phyloP scores from a whole-genome alignment of 768 basidiomycete genomes.

The Suillus sp. region DNA sequence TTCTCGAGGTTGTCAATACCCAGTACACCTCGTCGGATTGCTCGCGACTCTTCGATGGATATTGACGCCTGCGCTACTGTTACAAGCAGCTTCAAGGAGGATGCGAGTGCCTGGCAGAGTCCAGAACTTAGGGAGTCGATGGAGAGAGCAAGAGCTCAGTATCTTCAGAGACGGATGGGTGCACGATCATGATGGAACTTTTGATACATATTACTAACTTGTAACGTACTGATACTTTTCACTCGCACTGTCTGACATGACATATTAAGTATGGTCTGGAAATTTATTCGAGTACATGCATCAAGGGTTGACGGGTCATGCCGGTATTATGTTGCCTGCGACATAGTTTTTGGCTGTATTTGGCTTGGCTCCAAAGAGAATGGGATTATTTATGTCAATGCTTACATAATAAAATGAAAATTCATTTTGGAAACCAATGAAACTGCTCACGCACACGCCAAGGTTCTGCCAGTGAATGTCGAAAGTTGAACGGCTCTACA shows the following conservation, averaged over 20 bases:
- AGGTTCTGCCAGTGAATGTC: too few species aligned
- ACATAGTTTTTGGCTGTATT: too few species aligned
- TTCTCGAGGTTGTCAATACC: constrained; percentile 16
- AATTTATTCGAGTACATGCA: not conserved
- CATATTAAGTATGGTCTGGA: not conserved
- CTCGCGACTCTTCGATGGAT: constrained; percentile 40
- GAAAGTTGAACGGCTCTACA: too few species aligned
- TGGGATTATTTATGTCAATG: too few species aligned
- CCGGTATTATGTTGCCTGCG: too few species aligned
- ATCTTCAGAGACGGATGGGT: constrained; percentile 19
- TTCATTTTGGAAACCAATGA: too few species aligned
- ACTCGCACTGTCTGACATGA: not conserved
- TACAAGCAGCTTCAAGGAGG: constrained; percentile 41
- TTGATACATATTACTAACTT: constrained; percentile 7
- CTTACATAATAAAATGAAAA: too few species aligned
- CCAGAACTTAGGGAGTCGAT: constrained; percentile 70
- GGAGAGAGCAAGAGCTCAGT: constrained; percentile 59
- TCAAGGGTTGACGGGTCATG: too few species aligned
- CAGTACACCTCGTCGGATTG: constrained; percentile 20
- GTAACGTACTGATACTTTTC: constrained; percentile 2
- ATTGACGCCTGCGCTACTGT: constrained; percentile 29
- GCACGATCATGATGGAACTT: not conserved
- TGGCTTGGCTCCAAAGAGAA: too few species aligned
- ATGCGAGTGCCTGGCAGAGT: constrained; percentile 56
- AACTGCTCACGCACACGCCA: too few species aligned